A percentile compares a stretch with the other conserved stretches of the same genome.
Conservation (phyloP, 2,329 filamentous ascomycete species). For the Tolypocladium paradoxum region DNA sequence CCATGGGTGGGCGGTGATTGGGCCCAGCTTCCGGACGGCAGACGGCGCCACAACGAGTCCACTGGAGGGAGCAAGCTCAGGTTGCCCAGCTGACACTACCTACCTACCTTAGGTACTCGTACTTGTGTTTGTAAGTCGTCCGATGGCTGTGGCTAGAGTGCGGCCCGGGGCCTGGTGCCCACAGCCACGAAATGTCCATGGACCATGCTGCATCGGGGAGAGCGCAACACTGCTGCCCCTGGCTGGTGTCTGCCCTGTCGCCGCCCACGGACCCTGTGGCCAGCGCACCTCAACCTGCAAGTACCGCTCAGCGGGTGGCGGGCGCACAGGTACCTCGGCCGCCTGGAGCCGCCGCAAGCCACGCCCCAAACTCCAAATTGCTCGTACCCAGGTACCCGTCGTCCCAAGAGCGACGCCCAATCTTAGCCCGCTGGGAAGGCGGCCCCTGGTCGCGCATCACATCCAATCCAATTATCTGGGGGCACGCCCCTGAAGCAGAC, state of each 20-base stretch:
- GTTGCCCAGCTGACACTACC: neutral
- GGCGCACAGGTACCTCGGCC: neutral
- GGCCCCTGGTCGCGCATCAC: constrained; percentile 2
- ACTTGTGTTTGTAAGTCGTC: too few relatives aligned
- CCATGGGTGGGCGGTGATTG: neutral
- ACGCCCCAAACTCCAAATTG: constrained; percentile 1
- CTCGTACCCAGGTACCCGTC: constrained; percentile 2
- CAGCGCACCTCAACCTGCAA: too few relatives aligned
- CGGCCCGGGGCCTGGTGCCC: too few relatives aligned
- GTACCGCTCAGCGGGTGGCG: neutral
- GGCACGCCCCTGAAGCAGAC: neutral
- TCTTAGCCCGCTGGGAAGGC: neutral
- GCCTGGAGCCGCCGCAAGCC: neutral
- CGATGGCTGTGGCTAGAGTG: too few relatives aligned
- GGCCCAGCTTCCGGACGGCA: neutral
- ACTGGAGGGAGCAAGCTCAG: neutral
- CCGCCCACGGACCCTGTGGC: neutral
- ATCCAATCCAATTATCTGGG: neutral
- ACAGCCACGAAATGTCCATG: too few relatives aligned
- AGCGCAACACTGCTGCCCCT: too few relatives aligned
- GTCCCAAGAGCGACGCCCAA: constrained; percentile 3
- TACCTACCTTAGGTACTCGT: too few relatives aligned
- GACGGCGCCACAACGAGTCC: neutral
- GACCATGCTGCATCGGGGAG: too few relatives aligned
- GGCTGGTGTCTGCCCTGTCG: neutral